Evolutionary conservation across 805 yeast genomes (phyloP).

Genomic region (Candida nitratophila): DNA sequence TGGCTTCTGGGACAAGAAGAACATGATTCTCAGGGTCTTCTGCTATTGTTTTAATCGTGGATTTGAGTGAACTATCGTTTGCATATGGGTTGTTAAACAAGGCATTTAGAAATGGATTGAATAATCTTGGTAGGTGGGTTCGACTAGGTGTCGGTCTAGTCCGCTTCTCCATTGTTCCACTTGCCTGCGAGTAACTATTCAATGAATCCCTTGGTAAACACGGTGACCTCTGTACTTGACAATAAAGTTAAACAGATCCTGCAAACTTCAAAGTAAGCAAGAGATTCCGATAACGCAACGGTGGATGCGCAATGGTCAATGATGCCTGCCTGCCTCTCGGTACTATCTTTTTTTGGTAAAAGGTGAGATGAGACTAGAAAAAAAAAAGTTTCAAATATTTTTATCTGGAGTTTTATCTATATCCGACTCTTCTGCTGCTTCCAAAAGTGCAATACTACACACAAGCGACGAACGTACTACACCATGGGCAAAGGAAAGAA

Average conservation of each 20-base stretch:
- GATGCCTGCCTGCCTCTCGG: no score
- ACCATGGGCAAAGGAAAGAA: slow-evolving; percentile 46
- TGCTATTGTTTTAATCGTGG: slow-evolving; percentile 36
- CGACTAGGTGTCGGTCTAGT: slow-evolving; percentile 1
- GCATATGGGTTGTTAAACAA: slow-evolving; percentile 61
- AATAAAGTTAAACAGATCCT: no score
- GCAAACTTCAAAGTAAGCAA: no score
- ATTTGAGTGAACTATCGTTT: slow-evolving; percentile 35
- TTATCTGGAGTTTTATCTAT: no score
- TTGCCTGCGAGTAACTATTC: no score
- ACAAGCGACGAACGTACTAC: no score
- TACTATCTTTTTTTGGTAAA: background rate
- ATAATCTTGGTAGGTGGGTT: slow-evolving; percentile 42
- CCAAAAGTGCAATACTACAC: no score
- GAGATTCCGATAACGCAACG: no score
- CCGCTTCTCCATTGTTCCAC: background rate
- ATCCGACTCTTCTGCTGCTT: no score
- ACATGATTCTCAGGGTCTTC: slow-evolving; percentile 44
- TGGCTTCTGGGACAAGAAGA: slow-evolving; percentile 58
- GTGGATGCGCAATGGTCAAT: no score
- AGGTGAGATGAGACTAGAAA: background rate
- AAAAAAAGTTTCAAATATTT: background rate
- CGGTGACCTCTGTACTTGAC: no score
- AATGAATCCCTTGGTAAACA: no score
- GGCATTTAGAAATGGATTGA: slow-evolving; percentile 59